Base-by-base conservation (phyloP, 805 yeast genomes). In the Henningerozyma blattae region DNA sequence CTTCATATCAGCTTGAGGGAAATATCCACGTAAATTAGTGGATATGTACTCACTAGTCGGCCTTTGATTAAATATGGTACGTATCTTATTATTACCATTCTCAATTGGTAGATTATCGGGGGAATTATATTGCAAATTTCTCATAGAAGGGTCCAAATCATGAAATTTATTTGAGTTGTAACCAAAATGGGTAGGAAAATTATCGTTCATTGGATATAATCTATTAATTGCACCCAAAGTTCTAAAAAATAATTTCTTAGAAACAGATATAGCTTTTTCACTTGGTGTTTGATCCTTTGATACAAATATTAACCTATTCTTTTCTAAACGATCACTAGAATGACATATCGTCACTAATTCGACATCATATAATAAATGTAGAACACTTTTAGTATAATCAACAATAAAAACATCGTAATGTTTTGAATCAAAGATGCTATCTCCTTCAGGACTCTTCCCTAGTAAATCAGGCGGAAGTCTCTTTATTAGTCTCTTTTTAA, bases 31-130 rank as follows among this genome's bases (percentile, higher is more conserved):
- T 42, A 89, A 62, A 49, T 89, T 85, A 2, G 87, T 76, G 2
- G 96, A 83, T 40, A 89, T 91, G 45, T 87, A 69, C 50, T 85
- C 94, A 39, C 91, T 77, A 1, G 97, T 87, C 5, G 98, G 98
- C 48, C 98, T 67, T 54, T 84, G 95, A 17, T 93, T 93, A 55
- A 78, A 77, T 38, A 82, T 52, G 31, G 59, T 54, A 35, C 67
- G 55, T 2, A 58, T 47, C 27, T 41, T 42, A 32, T 42, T 55
- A 32, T 50, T 56, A 24, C 46, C 45, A 34, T 47, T 44, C 30
- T 50, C 56, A 19, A 48, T 43, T 18, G 40, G 40, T 28, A 42
- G 26, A 16, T 30, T 18, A 12, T n/a, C 22, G 7, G 29, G 22
- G 10, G 22, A 10, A 7, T 10, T 10, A 8, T 24, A 5, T 8